These are phyloP conservation scores for Rhizopogon vinicolor DNA, from an alignment of 768 basidiomycete genomes.

Conservation along the genomic window DNA sequence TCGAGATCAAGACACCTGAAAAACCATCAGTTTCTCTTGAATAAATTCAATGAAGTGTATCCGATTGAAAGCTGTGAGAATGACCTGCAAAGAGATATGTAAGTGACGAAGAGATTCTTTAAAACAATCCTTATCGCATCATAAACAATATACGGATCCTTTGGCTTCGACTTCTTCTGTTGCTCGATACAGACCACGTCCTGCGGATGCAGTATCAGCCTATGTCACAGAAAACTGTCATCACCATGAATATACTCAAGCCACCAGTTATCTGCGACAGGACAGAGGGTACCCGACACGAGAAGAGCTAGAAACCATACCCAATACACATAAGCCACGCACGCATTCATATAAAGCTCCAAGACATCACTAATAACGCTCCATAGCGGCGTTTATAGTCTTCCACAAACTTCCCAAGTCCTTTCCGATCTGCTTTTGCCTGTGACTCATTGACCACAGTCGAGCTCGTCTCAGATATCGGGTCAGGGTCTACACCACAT, in stretches of 20 bases:
- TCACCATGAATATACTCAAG: conserved; percentile 35
- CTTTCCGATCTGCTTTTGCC: conserved; percentile 36
- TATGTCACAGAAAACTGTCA: conserved; percentile 4
- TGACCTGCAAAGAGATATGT: conserved; percentile 27
- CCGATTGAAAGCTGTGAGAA: conserved; percentile 16
- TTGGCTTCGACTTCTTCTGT: conserved; percentile 33
- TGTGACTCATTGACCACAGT: conserved; percentile 35
- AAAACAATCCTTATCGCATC: conserved; percentile 41
- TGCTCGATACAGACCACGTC: conserved; percentile 53
- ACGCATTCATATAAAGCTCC: conserved; percentile 50
- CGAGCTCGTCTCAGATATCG: conserved; percentile 38
- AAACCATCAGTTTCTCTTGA: conserved; percentile 9
- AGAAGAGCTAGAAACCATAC: conserved; percentile 45
- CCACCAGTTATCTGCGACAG: conserved; percentile 74
- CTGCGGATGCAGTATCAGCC: conserved; percentile 25
- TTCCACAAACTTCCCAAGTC: conserved; percentile 79
- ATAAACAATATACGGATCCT: conserved; percentile 59
- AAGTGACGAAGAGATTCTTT: conserved; percentile 18
- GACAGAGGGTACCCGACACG: conserved; percentile 53
- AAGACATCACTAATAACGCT: conserved; percentile 65
- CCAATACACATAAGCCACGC: conserved; percentile 55
- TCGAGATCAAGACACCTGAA: conserved; percentile 47
- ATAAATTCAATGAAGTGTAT: background rate
- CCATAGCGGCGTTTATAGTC: conserved; percentile 75
- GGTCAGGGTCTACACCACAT: conserved; percentile 9